phyloP scores from a whole-genome alignment of 1,284 basidiomycete genomes.

The Coriolopsis trogii region DNA sequence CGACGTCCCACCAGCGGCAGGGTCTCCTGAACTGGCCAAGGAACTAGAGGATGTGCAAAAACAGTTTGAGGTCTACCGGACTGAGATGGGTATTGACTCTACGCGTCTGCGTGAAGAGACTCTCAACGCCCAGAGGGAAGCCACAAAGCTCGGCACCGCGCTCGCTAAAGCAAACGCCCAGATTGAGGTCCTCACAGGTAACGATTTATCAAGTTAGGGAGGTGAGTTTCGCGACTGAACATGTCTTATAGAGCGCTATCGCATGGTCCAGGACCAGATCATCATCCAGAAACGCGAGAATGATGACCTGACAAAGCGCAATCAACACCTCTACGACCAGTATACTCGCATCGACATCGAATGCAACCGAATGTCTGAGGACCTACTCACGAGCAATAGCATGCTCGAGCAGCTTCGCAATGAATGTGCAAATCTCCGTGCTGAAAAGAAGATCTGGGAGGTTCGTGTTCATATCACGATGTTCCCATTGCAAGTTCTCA shows the following conservation, averaged over 20 bases:
- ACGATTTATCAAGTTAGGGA: slow-evolving; percentile 21
- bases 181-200: slow-evolving; percentile 74
- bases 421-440: slow-evolving; percentile 83
- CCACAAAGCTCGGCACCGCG: slow-evolving; percentile 63
- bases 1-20: slow-evolving; percentile 26
- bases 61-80: slow-evolving; percentile 78
- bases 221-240: not conserved
- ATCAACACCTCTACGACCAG: slow-evolving; percentile 70
- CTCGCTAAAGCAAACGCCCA: slow-evolving; percentile 84
- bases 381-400: slow-evolving; percentile 58
- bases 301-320: slow-evolving; percentile 62
- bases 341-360: slow-evolving; percentile 69
- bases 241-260: slow-evolving; percentile 57
- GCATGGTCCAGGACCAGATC: slow-evolving; percentile 66
- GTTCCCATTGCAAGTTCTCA: too few species aligned
- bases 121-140: slow-evolving; percentile 63
- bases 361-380: slow-evolving; percentile 63
- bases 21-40: slow-evolving; percentile 39
- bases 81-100: slow-evolving; percentile 79
- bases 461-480: slow-evolving; percentile 39
- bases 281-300: slow-evolving; percentile 58
- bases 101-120: slow-evolving; percentile 73
- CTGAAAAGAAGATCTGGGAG: slow-evolving; percentile 93
- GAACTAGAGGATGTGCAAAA: slow-evolving; percentile 74
- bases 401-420: slow-evolving; percentile 77